A percentile compares a stretch with the other conserved stretches of the same genome.
phyloP scores from a whole-genome alignment of 306 rosid species.

The Cicer bijugum region DNA sequence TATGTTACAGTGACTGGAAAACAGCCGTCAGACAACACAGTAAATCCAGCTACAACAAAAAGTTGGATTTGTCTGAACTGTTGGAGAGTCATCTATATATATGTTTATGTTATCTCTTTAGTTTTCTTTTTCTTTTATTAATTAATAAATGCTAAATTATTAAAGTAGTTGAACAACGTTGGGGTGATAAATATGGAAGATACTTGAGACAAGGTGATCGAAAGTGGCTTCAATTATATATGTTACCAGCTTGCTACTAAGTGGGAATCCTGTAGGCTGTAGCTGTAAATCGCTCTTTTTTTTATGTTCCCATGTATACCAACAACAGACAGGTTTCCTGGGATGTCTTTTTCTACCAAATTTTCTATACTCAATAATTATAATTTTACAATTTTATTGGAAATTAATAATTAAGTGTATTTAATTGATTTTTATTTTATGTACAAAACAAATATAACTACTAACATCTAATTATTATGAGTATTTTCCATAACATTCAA shows the following conservation, averaged over 20 bases:
- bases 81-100: too few species aligned
- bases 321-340: conserved; percentile 41
- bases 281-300: conserved; percentile 9
- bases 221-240: conserved; percentile 48
- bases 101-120: background rate
- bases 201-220: conserved; percentile 39
- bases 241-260: conserved; percentile 18
- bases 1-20: conserved; percentile 32
- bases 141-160: background rate
- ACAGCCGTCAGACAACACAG: conserved; percentile 47
- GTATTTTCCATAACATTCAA: too few species aligned
- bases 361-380: background rate
- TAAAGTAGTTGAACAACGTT: conserved; percentile 14
- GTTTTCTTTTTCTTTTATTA: background rate
- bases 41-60: conserved; percentile 10
- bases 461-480: too few species aligned
- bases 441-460: too few species aligned
- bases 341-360: conserved; percentile 38
- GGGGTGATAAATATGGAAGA: conserved; percentile 1
- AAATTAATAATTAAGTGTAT: too few species aligned
- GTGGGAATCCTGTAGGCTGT: conserved; percentile 14
- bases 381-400: too few species aligned
- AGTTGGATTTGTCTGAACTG: conserved; percentile 26
- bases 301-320: conserved; percentile 36
- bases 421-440: too few species aligned